Base-by-base conservation (phyloP, 2,329 filamentous ascomycete genomes). In the Scedosporium boydii region DNA sequence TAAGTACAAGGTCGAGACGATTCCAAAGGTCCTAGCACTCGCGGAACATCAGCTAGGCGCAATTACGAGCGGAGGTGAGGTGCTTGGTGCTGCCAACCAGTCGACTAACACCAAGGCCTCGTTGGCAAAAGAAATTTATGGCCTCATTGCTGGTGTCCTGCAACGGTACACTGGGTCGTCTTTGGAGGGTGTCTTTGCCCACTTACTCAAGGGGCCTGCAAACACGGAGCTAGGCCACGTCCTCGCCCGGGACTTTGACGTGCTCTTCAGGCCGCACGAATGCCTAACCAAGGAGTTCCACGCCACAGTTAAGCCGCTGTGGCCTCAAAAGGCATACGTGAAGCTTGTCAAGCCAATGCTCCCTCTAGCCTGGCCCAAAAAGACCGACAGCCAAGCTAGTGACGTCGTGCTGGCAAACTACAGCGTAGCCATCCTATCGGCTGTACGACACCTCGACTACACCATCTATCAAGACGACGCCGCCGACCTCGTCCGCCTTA, bases 391-490 rank as follows among this genome's bases (percentile, higher is more conserved):
- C 38, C 64, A 67, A 18, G 66, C 74, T n/a, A 66, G 73, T 68
- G 18, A 71, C 70, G 42, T 71, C 68, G 14, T 67, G 67, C 7
- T 64, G 66, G 72, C 70, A 1, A 79, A 78, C 64, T 78, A 77
- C 60, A 76, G 80, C 34, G 74, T 83, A 29, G 78, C 76, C 2
- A 74, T 80, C 5, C 73, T 86, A 4, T 72, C 78, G 0, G 74
- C 82, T 57, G 71, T 83, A 6, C 78, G 76, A 64, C 77, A 83
- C 67, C 76, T 84, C 63, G 72, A 71, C 18, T 82, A 79, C 60
- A 69, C 75, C 1, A 76, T 83, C 18, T 86, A 83, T 68, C 76
- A 82, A 53, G 76, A 79, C 16, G 82, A 86, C 58, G 71, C 77
- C 0, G 74, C 74, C 3, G 69, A 72, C 38, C 73, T 85, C 5